Percentiles rank a stretch among this genome's conserved stretches.
phyloP scores from a whole-genome alignment of 2,329 filamentous ascomycete species.

The Ophiosphaerella herpotricha region DNA sequence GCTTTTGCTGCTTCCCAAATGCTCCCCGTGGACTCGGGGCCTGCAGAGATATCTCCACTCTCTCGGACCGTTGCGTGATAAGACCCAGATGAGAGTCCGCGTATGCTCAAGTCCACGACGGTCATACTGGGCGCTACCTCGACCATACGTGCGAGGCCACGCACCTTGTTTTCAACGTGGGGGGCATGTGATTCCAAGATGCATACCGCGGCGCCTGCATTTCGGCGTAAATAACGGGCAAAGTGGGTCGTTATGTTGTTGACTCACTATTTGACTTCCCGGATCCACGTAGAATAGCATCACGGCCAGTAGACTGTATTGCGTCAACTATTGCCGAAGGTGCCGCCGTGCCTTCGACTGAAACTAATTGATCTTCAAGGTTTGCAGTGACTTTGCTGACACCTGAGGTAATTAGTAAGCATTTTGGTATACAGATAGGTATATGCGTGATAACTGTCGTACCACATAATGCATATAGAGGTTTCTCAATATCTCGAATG shows the following conservation, averaged over 20 bases:
- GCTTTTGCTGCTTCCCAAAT: conserved; percentile 70
- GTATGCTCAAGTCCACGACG: conserved; percentile 84
- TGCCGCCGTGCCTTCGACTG: conserved; percentile 85
- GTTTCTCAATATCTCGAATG: conserved; percentile 81
- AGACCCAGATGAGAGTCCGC: conserved; percentile 76
- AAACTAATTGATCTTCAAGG: conserved; percentile 80
- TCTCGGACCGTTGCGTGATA: conserved; percentile 87
- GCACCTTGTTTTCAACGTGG: conserved; percentile 68
- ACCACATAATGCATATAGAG: conserved; percentile 75
- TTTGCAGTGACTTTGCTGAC: conserved; percentile 83
- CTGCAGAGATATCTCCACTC: conserved; percentile 82
- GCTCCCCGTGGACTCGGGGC: conserved; percentile 79
- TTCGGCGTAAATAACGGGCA: conserved; percentile 10
- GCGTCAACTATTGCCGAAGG: conserved; percentile 88
- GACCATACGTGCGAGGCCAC: conserved; percentile 90
- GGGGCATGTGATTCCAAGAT: conserved; percentile 85
- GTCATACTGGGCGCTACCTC: conserved; percentile 80
- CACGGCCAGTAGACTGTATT: conserved; percentile 86
- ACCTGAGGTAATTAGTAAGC: conserved; percentile 55
- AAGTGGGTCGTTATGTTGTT: background rate
- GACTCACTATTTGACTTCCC: conserved; percentile 80
- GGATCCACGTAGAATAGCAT: conserved; percentile 90
- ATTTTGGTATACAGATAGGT: conserved; percentile 27
- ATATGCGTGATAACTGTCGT: conserved; percentile 27
- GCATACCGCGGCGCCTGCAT: conserved; percentile 78